Evolutionary conservation across 805 yeast species (phyloP).

Genomic region (Hanseniaspora mollemarum): DNA sequence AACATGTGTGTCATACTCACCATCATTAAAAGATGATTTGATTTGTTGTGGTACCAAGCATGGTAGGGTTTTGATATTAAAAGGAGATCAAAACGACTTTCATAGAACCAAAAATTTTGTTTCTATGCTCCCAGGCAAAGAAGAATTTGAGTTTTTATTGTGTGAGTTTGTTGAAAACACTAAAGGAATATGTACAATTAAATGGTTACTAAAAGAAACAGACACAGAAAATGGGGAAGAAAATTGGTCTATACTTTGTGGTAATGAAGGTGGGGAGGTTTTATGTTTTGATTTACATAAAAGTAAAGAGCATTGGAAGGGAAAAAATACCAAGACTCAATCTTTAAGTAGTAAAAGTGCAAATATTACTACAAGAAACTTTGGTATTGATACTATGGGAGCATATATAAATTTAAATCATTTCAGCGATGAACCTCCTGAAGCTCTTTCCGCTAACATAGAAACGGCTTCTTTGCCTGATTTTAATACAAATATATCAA

Average conservation of each 20-base stretch:
- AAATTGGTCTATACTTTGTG: slow-evolving; percentile 38
- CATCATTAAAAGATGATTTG: slow-evolving; percentile 33
- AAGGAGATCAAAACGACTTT: slow-evolving; percentile 25
- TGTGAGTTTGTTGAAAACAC: slow-evolving; percentile 23
- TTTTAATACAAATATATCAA: background rate
- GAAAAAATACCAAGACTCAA: background rate
- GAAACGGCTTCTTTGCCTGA: background rate
- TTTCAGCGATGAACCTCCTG: background rate
- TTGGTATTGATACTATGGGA: background rate
- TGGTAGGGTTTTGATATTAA: slow-evolving; percentile 43
- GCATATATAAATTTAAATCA: background rate
- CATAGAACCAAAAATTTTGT: slow-evolving; percentile 1
- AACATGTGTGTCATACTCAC: slow-evolving; percentile 49
- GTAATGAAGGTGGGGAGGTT: slow-evolving; percentile 57
- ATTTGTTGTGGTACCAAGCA: slow-evolving; percentile 43
- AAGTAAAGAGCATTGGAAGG: slow-evolving; percentile 17
- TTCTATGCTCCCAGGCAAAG: slow-evolving; percentile 16
- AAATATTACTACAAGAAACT: background rate
- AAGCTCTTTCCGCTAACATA: background rate
- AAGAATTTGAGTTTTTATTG: background rate
- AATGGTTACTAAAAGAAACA: slow-evolving; percentile 40
- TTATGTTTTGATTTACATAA: slow-evolving; percentile 23
- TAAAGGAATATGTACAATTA: slow-evolving; percentile 44
- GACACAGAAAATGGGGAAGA: slow-evolving; percentile 22
- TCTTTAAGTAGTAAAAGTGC: background rate